Conservation (phyloP, 2,329 filamentous ascomycete species). For the Eutypa lata region DNA sequence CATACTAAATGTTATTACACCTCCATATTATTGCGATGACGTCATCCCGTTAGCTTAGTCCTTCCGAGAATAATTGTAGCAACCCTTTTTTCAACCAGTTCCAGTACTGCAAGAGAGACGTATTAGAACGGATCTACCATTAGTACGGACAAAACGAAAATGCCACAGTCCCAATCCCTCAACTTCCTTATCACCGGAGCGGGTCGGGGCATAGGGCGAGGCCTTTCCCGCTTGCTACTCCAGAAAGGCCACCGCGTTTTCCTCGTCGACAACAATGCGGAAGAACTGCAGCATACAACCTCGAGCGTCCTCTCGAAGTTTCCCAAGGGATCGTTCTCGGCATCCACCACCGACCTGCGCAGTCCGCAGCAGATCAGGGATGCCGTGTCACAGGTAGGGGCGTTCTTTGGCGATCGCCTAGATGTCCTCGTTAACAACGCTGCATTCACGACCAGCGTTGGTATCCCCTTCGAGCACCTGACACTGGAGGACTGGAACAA, state of each 20-base stretch:
- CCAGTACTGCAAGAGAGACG: too few species aligned
- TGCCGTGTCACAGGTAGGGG: conserved; percentile 25
- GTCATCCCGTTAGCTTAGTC: too few species aligned
- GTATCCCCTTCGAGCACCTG: conserved; percentile 23
- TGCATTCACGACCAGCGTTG: conserved; percentile 33
- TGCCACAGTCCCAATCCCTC: background rate
- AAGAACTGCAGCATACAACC: conserved; percentile 35
- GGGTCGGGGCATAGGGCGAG: conserved; percentile 34
- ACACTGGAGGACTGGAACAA: conserved; percentile 32
- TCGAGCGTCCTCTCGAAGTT: conserved; percentile 29
- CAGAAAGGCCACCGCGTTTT: conserved; percentile 36
- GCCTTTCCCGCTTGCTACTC: conserved; percentile 33
- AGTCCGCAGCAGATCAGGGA: conserved; percentile 19
- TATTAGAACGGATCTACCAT: too few species aligned
- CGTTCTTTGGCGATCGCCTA: conserved; percentile 32
- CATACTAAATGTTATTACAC: too few species aligned
- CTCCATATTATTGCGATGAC: too few species aligned
- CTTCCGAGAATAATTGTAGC: too few species aligned
- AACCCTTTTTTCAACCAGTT: too few species aligned
- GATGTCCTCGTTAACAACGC: conserved; percentile 42
- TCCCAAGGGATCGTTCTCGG: conserved; percentile 20
- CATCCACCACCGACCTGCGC: background rate
- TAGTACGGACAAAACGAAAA: background rate
- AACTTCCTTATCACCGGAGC: conserved; percentile 36
- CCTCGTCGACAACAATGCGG: conserved; percentile 34